Conservation (phyloP, 768 basidiomycete species). For the Rhizopogon salebrosus region DNA sequence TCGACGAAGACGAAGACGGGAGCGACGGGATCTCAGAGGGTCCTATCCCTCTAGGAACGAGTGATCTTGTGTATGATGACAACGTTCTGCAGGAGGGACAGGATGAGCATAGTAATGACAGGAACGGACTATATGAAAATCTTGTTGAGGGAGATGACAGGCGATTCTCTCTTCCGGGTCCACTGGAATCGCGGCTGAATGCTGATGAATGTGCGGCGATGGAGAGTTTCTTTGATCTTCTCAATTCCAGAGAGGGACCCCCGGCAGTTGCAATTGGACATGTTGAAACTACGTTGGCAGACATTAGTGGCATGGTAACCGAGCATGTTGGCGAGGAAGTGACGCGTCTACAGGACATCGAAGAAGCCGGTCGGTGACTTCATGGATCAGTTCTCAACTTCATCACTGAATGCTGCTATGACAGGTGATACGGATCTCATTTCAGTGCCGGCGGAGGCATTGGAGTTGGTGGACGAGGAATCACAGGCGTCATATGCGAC, state of each 20-base stretch:
- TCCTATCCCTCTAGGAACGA: constrained; percentile 23
- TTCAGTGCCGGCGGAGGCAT: not conserved
- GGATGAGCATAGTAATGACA: constrained; percentile 8
- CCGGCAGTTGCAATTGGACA: not conserved
- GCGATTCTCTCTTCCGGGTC: not conserved
- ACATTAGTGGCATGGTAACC: not conserved
- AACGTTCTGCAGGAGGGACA: not conserved
- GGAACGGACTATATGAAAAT: constrained; percentile 11
- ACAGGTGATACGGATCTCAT: not conserved
- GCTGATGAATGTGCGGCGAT: not conserved
- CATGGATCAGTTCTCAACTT: not conserved
- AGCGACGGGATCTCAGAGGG: not conserved
- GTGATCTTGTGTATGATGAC: constrained; percentile 16
- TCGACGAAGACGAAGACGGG: not conserved
- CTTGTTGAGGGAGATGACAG: constrained; percentile 24
- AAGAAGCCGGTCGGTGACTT: not conserved
- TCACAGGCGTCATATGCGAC: not conserved
- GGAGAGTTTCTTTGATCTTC: constrained; percentile 2
- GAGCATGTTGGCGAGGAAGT: not conserved
- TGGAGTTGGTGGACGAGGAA: not conserved
- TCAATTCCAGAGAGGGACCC: not conserved
- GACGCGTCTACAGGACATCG: not conserved
- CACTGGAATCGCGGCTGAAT: not conserved
- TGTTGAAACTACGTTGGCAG: not conserved
- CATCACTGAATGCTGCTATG: not conserved